phyloP scores from a whole-genome alignment of 2,329 filamentous ascomycete species.

The Huntiella moniliformis region DNA sequence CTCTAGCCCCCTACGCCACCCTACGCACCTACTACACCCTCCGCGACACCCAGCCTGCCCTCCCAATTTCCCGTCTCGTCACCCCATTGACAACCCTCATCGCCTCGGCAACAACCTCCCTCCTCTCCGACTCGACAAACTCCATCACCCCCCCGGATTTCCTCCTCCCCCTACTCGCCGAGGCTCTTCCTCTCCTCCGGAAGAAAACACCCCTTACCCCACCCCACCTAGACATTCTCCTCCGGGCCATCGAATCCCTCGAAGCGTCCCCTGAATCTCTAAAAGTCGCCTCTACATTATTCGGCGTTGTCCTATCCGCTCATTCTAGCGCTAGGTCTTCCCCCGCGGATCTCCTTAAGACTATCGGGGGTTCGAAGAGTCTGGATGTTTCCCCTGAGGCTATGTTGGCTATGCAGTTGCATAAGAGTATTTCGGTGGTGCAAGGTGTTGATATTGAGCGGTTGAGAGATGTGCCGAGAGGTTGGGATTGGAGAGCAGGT shows the following conservation, averaged over 20 bases:
- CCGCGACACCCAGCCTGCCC: constrained; percentile 37
- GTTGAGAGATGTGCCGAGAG: constrained; percentile 24
- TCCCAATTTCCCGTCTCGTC: constrained; percentile 15
- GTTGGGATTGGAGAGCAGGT: constrained; percentile 66
- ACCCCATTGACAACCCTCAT: constrained; percentile 38
- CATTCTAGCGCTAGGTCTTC: constrained; percentile 41
- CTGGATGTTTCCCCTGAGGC: constrained; percentile 48
- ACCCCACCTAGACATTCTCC: constrained; percentile 53
- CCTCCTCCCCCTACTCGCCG: constrained; percentile 63
- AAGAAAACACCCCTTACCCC: constrained; percentile 37
- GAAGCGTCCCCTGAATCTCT: constrained; percentile 60
- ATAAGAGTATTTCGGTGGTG: constrained; percentile 38
- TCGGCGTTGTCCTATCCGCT: constrained; percentile 55
- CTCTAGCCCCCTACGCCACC: constrained; percentile 83
- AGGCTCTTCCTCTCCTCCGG: constrained; percentile 57
- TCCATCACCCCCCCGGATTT: constrained; percentile 80
- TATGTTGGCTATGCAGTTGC: constrained; percentile 45
- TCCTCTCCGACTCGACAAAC: constrained; percentile 65
- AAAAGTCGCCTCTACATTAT: constrained; percentile 41
- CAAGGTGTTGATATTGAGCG: constrained; percentile 19
- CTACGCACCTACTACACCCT: constrained; percentile 77
- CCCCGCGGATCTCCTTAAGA: constrained; percentile 45
- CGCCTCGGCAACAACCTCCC: constrained; percentile 65
- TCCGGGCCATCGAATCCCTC: constrained; percentile 63
- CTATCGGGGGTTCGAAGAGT: constrained; percentile 41